Conservation (phyloP, 306 rosid genomes). For the Parietaria judaica region DNA sequence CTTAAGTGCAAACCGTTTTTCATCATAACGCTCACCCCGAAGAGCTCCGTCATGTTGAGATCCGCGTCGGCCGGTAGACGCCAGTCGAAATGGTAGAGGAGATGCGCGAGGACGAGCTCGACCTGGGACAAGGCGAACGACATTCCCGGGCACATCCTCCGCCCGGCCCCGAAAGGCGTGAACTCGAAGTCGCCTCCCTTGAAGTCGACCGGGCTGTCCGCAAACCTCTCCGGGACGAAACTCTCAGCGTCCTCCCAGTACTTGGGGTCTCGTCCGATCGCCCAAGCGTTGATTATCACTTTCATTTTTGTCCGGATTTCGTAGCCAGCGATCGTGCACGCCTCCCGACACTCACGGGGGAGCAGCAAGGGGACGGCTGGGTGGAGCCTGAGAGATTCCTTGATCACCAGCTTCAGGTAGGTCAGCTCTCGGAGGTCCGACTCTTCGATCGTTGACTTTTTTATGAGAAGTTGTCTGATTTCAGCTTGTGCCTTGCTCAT, state of each 20-base stretch:
- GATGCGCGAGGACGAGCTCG: background rate
- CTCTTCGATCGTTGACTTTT: background rate
- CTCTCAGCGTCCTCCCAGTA: background rate
- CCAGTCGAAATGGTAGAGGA: constrained; percentile 1
- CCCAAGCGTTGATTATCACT: background rate
- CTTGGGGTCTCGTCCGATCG: background rate
- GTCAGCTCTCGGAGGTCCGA: background rate
- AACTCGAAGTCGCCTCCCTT: background rate
- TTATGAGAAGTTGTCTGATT: background rate
- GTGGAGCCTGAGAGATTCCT: constrained; percentile 4
- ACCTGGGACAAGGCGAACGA: background rate
- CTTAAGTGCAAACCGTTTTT: background rate
- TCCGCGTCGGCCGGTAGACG: background rate
- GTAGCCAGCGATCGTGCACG: background rate
- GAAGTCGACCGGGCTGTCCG: background rate
- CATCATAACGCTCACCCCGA: background rate
- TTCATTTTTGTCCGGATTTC: background rate
- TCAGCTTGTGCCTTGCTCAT: background rate
- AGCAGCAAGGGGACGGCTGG: background rate
- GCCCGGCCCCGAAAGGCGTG: background rate
- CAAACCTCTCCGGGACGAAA: constrained; percentile 5
- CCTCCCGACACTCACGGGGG: background rate
- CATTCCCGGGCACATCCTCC: background rate
- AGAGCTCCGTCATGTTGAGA: background rate
- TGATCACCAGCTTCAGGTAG: background rate